Percentiles rank a stretch among this genome's conserved stretches.
These are phyloP conservation scores for Mayamaea pseudoterrestris DNA, from an alignment of 108 stramenopile species.

Conservation along the genomic window DNA sequence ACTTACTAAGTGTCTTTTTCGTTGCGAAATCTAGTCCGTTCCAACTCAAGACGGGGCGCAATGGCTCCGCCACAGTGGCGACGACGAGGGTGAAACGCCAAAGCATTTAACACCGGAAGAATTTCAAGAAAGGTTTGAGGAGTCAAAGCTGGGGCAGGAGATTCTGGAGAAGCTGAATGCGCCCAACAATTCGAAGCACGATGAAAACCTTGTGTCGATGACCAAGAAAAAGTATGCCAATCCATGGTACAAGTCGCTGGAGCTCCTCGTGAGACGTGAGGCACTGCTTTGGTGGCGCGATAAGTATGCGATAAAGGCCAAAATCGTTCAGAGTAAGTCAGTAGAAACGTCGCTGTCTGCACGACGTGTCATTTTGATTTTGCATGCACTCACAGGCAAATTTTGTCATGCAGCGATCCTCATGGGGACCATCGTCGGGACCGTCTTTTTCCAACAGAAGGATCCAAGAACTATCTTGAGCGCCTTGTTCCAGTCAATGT, in stretches of 20 bases:
- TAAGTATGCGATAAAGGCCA: slow-evolving; percentile 25
- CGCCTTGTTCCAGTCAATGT: slow-evolving; percentile 41
- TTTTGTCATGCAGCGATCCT: slow-evolving; percentile 19
- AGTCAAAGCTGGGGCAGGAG: slow-evolving; percentile 21
- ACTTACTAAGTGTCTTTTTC: neutral
- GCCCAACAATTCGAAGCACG: neutral
- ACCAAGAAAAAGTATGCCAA: slow-evolving; percentile 26
- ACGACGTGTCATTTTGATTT: neutral
- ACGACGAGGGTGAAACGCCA: slow-evolving; percentile 2
- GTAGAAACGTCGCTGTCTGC: neutral
- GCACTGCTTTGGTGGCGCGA: slow-evolving; percentile 44
- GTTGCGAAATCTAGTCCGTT: slow-evolving; percentile 12
- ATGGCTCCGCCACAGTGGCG: slow-evolving; percentile 10
- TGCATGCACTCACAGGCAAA: neutral
- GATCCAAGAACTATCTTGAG: slow-evolving; percentile 29
- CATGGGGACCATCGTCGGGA: slow-evolving; percentile 53
- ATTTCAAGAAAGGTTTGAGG: slow-evolving; percentile 37
- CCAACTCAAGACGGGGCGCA: slow-evolving; percentile 37
- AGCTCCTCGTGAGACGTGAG: slow-evolving; percentile 32
- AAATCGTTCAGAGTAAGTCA: slow-evolving; percentile 23
- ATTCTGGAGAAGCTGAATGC: slow-evolving; percentile 17
- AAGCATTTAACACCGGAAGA: slow-evolving; percentile 41
- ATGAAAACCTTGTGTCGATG: neutral
- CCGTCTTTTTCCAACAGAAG: slow-evolving; percentile 40
- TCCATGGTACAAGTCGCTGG: slow-evolving; percentile 12